Conservation (phyloP, 345 rosid species). For the Heritiera littoralis region DNA sequence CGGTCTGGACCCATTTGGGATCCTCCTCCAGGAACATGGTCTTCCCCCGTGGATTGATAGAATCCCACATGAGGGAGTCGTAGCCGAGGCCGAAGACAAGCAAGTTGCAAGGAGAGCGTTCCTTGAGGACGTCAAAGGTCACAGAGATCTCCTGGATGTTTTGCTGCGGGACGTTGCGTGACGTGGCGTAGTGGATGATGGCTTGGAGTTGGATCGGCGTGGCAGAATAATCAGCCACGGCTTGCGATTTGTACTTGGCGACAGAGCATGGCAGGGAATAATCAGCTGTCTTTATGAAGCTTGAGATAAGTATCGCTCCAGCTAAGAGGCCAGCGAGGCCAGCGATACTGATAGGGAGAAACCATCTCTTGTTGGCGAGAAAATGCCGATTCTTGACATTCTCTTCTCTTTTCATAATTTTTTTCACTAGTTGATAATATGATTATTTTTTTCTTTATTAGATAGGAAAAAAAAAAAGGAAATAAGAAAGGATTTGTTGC, state of each 20-base stretch:
- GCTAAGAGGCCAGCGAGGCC: conserved; percentile 38
- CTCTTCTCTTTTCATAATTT: background rate
- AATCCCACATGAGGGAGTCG: conserved; percentile 76
- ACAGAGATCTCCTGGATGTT: conserved; percentile 51
- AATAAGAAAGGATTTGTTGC: background rate
- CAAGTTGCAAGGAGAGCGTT: conserved; percentile 61
- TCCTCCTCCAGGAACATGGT: conserved; percentile 81
- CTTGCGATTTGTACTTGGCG: conserved; percentile 29
- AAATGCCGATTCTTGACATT: conserved; percentile 27
- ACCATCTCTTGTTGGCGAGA: conserved; percentile 40
- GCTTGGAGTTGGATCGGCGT: conserved; percentile 66
- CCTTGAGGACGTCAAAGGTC: conserved; percentile 49
- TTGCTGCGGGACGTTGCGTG: conserved; percentile 59
- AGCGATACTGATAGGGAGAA: conserved; percentile 31
- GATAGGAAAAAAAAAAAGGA: too few species aligned
- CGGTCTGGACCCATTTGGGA: conserved; percentile 56
- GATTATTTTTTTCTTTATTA: background rate
- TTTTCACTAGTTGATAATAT: background rate
- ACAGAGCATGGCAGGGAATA: conserved; percentile 9
- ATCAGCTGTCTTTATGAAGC: background rate
- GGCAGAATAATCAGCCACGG: conserved; percentile 35
- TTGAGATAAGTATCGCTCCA: conserved; percentile 44
- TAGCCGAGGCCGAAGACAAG: conserved; percentile 74
- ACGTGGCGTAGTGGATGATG: conserved; percentile 76
- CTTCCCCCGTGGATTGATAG: conserved; percentile 70